These are phyloP conservation scores for Haberlea rhodopensis DNA, from an alignment of 257 asterid species.

Conservation along the genomic window DNA sequence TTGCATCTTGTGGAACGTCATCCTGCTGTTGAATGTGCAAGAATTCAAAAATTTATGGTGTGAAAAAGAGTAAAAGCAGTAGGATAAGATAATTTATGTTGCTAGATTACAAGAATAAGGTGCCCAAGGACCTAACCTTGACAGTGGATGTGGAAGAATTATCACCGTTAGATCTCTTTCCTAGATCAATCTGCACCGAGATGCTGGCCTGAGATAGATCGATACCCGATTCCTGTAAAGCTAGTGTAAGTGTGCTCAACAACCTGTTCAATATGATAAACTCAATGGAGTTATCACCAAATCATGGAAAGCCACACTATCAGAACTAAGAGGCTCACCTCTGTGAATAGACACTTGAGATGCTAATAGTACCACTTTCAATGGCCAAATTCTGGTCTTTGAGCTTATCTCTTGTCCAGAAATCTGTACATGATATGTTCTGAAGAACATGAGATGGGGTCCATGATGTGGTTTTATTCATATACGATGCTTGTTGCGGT, in stretches of 20 bases:
- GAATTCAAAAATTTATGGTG: not conserved
- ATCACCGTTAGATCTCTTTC: constrained; percentile 50
- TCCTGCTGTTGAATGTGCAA: constrained; percentile 38
- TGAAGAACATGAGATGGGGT: constrained; percentile 42
- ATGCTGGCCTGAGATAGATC: constrained; percentile 80
- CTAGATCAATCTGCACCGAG: constrained; percentile 89
- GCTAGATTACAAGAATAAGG: not conserved
- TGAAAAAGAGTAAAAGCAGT: not conserved
- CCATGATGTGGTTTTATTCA: constrained; percentile 38
- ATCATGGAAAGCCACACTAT: not conserved
- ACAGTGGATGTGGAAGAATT: constrained; percentile 45
- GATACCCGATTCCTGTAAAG: constrained; percentile 79
- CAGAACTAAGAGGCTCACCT: constrained; percentile 44
- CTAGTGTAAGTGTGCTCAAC: constrained; percentile 71
- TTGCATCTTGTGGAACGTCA: constrained; percentile 32
- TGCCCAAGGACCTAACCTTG: constrained; percentile 45
- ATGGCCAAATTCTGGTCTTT: constrained; percentile 51
- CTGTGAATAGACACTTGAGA: constrained; percentile 78
- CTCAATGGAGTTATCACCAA: not conserved
- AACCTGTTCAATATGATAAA: constrained; percentile 46
- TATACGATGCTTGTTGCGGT: constrained; percentile 37
- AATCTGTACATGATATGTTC: constrained; percentile 32
- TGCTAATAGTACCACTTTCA: constrained; percentile 75
- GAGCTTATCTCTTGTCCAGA: constrained; percentile 36
- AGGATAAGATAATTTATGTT: not conserved